phyloP scores from a whole-genome alignment of 169 alveolate species.

The Plasmodium ovale region DNA sequence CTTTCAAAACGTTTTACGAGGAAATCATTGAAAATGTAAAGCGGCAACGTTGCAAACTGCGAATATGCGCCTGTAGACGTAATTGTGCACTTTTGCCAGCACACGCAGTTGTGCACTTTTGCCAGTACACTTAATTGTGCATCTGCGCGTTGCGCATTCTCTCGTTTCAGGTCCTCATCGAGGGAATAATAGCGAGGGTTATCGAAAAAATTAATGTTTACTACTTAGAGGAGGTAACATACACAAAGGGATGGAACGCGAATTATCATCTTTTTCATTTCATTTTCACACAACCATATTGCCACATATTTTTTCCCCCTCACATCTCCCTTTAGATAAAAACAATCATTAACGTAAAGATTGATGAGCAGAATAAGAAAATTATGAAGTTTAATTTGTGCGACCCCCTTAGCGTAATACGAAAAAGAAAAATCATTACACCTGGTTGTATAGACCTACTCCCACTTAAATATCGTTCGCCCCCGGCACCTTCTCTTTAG shows the following conservation, averaged over 20 bases:
- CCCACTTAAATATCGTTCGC: no score
- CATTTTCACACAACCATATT: neutral
- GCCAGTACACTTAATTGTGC: neutral
- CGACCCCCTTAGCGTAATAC: slow-evolving; percentile 24
- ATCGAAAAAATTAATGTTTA: slow-evolving; percentile 57
- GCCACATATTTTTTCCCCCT: neutral
- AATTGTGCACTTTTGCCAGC: neutral
- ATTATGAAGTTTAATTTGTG: slow-evolving; percentile 35
- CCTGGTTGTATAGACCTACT: no score
- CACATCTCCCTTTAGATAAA: slow-evolving; percentile 55
- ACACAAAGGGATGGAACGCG: neutral
- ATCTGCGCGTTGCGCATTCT: neutral
- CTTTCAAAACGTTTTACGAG: slow-evolving; percentile 46
- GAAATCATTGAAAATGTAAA: slow-evolving; percentile 46
- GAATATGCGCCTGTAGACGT: neutral
- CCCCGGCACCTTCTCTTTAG: no score
- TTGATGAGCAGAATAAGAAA: slow-evolving; percentile 42
- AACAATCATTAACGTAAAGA: slow-evolving; percentile 39
- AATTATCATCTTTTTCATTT: neutral
- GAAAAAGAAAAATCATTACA: neutral
- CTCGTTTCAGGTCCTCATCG: slow-evolving; percentile 18
- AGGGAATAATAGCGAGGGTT: slow-evolving; percentile 51
- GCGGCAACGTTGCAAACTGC: neutral
- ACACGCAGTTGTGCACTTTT: neutral
- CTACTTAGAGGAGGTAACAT: slow-evolving; percentile 49